phyloP scores from a whole-genome alignment of 2,329 filamentous ascomycete species.

The Chrysosporium queenslandicum region DNA sequence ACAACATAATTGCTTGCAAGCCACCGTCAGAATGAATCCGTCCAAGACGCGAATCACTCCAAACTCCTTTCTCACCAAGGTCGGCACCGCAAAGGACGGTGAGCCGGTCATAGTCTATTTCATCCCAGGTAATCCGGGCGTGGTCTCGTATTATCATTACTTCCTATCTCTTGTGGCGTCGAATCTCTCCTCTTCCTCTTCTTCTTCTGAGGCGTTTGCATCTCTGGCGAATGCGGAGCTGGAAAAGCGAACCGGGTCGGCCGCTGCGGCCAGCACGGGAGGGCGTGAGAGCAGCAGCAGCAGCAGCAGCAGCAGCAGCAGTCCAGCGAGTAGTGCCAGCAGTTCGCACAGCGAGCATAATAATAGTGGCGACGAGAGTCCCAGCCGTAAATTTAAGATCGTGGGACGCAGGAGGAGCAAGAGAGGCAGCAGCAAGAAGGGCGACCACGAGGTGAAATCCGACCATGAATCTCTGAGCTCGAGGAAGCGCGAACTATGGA shows the following conservation, averaged over 20 bases:
- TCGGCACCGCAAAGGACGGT: slow-evolving; percentile 11
- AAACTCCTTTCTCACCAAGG: slow-evolving; percentile 25
- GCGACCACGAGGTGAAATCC: neutral
- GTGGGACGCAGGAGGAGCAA: neutral
- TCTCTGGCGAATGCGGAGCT: neutral
- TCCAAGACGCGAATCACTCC: slow-evolving; percentile 18
- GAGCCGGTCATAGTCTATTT: slow-evolving; percentile 35
- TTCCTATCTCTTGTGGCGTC: slow-evolving; percentile 33
- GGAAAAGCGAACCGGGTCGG: neutral
- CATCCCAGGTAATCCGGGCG: slow-evolving; percentile 43
- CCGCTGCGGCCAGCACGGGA: no score
- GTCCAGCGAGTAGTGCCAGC: neutral
- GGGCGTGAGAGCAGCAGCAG: neutral
- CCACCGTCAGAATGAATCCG: neutral
- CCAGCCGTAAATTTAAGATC: neutral
- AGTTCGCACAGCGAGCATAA: neutral
- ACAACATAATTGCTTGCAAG: no score
- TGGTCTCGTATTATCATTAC: slow-evolving; percentile 41
- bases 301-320: neutral
- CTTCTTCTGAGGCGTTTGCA: neutral
- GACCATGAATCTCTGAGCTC: slow-evolving; percentile 6
- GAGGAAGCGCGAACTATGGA: neutral
- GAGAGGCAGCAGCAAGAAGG: neutral
- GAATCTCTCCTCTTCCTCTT: slow-evolving; percentile 16
- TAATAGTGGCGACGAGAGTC: neutral